Percentiles rank a stretch among this genome's conserved stretches.
These are phyloP conservation scores for Exutisphaerella laricina DNA, from an alignment of 2,329 filamentous ascomycete genomes.

Conservation along the genomic window DNA sequence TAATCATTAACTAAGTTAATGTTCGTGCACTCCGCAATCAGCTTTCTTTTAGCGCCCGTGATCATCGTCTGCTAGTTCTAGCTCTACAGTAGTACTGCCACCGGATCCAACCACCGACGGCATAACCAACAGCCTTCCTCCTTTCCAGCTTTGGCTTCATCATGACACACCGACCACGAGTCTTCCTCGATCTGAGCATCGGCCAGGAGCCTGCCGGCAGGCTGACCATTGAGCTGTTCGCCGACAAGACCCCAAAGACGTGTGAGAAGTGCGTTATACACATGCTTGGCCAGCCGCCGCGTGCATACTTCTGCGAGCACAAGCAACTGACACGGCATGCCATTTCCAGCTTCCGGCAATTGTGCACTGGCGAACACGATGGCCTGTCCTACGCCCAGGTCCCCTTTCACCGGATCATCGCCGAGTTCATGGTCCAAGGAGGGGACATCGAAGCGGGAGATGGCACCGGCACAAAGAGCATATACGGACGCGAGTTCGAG, in stretches of 20 bases:
- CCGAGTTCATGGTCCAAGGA: conserved; percentile 43
- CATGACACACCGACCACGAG: conserved; percentile 31
- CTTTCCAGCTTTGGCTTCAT: no score
- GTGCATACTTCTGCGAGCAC: conserved; percentile 6
- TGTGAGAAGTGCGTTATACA: conserved; percentile 42
- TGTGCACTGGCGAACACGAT: conserved; percentile 39
- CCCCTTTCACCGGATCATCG: conserved; percentile 40
- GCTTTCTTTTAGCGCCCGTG: no score
- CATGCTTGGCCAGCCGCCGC: no score
- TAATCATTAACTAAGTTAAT: no score
- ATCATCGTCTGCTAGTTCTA: no score
- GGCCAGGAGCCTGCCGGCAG: conserved; percentile 39
- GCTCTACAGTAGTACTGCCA: no score
- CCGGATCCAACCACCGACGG: no score
- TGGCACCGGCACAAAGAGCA: conserved; percentile 38
- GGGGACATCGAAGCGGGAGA: conserved; percentile 40
- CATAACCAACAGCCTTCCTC: no score
- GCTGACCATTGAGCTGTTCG: conserved; percentile 43
- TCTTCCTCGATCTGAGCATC: conserved; percentile 41
- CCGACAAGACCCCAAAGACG: conserved; percentile 41
- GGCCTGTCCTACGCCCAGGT: conserved; percentile 35
- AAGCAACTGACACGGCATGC: conserved; percentile 13
- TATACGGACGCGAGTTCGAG: conserved; percentile 38
- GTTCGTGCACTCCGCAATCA: no score
- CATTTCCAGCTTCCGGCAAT: conserved; percentile 38